A percentile compares a stretch with the other conserved stretches of the same genome.
Conservation (phyloP, 2,329 filamentous ascomycete species). For the Neonectria hederae region DNA sequence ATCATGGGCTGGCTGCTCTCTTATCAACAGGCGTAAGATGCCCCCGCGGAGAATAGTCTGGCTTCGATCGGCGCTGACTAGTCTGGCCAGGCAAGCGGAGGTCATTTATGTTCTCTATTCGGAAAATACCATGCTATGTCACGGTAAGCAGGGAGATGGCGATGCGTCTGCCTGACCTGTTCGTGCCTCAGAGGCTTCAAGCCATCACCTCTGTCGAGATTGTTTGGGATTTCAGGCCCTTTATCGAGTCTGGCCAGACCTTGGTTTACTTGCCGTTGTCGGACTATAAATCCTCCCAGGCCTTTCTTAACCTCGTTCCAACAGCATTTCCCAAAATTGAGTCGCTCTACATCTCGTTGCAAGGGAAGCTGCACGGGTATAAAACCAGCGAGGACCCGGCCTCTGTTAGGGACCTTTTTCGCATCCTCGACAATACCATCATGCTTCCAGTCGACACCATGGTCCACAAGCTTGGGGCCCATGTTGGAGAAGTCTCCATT, state of each 20-base stretch:
- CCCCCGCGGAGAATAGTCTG: not conserved
- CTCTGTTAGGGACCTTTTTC: not conserved
- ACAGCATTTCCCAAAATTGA: constrained; percentile 25
- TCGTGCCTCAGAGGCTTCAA: constrained; percentile 36
- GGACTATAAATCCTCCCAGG: constrained; percentile 20
- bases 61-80: not conserved
- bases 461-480: constrained; percentile 27
- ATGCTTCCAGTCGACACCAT: constrained; percentile 32
- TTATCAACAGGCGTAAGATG: constrained; percentile 43
- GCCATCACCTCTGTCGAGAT: constrained; percentile 39
- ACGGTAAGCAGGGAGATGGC: constrained; percentile 35
- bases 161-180: constrained; percentile 23
- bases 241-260: constrained; percentile 8
- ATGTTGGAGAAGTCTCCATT: constrained; percentile 33
- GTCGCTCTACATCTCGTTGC: constrained; percentile 32
- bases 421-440: not conserved
- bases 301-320: constrained; percentile 31
- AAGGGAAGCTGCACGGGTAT: constrained; percentile 4
- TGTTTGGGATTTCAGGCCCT: constrained; percentile 35
- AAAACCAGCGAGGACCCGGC: not conserved
- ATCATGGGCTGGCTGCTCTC: constrained; percentile 45
- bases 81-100: constrained; percentile 39
- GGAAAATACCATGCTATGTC: constrained; percentile 43
- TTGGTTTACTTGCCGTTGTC: not conserved
- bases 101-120: constrained; percentile 44